Evolutionary conservation across 2,329 filamentous ascomycete species (phyloP).

Genomic region (Phaeoacremonium minimum): DNA sequence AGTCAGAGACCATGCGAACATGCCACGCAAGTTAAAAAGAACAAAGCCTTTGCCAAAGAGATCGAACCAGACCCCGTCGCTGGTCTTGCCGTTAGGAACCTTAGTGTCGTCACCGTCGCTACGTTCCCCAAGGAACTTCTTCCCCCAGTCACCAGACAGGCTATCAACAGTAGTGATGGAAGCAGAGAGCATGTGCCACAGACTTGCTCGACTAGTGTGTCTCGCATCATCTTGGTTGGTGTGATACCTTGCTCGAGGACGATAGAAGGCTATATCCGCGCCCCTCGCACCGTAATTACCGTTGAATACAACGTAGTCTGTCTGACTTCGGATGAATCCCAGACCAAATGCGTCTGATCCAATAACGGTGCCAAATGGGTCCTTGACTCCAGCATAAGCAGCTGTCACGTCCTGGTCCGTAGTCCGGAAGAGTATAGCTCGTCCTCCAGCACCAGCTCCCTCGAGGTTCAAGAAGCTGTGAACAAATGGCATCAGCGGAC

Average conservation of each 20-base stretch:
- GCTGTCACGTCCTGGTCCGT: constrained; percentile 83
- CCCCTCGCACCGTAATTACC: constrained; percentile 76
- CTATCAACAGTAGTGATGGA: constrained; percentile 70
- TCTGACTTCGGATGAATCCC: constrained; percentile 76
- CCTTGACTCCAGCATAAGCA: constrained; percentile 65
- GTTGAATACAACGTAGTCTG: constrained; percentile 83
- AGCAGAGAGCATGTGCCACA: constrained; percentile 95
- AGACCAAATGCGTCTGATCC: constrained; percentile 79
- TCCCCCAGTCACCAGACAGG: constrained; percentile 64
- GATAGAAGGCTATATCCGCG: constrained; percentile 87
- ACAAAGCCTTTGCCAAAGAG: constrained; percentile 77
- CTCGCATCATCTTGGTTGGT: constrained; percentile 82
- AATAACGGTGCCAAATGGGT: constrained; percentile 82
- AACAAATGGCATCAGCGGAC: constrained; percentile 73
- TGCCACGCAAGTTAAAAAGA: constrained; percentile 71
- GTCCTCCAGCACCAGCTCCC: constrained; percentile 86
- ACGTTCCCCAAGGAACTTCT: constrained; percentile 59
- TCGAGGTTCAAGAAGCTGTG: constrained; percentile 93
- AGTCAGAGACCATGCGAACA: constrained; percentile 85
- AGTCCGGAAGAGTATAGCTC: constrained; percentile 81
- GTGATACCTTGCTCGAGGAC: constrained; percentile 82
- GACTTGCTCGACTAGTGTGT: constrained; percentile 64
- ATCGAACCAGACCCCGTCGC: constrained; percentile 87
- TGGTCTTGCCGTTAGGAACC: constrained; percentile 62
- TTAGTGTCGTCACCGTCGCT: constrained; percentile 53